These are phyloP conservation scores for Cutaneotrichosporon sp. DNA, from an alignment of 1,284 basidiomycete species.

Conservation along the genomic window DNA sequence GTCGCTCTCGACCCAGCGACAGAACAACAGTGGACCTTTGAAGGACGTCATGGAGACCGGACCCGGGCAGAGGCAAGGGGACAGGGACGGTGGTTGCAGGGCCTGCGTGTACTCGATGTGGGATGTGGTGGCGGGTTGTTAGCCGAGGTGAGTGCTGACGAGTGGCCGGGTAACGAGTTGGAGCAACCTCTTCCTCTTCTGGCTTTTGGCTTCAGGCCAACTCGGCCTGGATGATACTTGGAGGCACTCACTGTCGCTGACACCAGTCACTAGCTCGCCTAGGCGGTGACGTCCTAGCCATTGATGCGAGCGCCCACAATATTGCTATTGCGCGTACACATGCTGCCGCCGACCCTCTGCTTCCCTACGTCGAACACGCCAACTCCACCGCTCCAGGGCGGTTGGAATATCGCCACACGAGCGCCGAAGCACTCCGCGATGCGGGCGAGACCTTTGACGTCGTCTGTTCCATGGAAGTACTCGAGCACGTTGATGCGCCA, in stretches of 20 bases:
- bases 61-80: constrained; percentile 37
- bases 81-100: constrained; percentile 57
- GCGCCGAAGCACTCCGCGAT: constrained; percentile 70
- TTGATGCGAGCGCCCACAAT: constrained; percentile 87
- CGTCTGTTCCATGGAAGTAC: constrained; percentile 96
- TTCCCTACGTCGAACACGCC: constrained; percentile 74
- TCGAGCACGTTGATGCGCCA: constrained; percentile 96
- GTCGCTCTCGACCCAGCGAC: constrained; percentile 61
- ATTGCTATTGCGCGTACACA: constrained; percentile 83
- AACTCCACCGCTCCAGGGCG: constrained; percentile 67
- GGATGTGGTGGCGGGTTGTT: constrained; percentile 95
- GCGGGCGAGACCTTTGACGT: constrained; percentile 70
- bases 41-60: constrained; percentile 47
- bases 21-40: constrained; percentile 54
- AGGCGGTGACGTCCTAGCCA: constrained; percentile 79
- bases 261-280: constrained; percentile 77
- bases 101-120: constrained; percentile 73
- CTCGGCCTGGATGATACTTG: not conserved
- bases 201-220: too few relatives aligned
- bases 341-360: constrained; percentile 70
- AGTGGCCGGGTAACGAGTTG: not conserved
- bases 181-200: too few relatives aligned
- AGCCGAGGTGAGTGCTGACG: constrained; percentile 66
- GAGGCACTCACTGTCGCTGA: not conserved
- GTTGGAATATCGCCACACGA: constrained; percentile 69